Percentiles rank a stretch among this genome's conserved stretches.
These are phyloP conservation scores for Chrysosporium keratinophilum DNA, from an alignment of 2,329 filamentous ascomycete species.

Conservation along the genomic window DNA sequence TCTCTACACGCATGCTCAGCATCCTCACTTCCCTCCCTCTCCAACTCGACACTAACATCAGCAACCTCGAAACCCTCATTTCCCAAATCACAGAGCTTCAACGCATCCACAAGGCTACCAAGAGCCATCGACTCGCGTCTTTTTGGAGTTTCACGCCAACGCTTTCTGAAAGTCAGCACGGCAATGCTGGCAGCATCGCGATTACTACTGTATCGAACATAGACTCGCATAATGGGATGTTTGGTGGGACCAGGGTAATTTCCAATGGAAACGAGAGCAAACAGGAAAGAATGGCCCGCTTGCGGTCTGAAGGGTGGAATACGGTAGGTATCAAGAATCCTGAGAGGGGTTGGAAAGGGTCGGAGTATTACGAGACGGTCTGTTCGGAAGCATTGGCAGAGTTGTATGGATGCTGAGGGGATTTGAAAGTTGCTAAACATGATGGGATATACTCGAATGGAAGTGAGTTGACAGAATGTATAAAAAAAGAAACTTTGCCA, in stretches of 20 bases:
- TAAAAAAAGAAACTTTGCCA: no score
- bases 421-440: not conserved
- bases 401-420: slow-evolving; percentile 21
- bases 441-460: not conserved
- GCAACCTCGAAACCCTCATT: not conserved
- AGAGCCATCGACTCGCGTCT: slow-evolving; percentile 26
- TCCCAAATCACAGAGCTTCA: slow-evolving; percentile 18
- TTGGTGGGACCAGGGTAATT: not conserved
- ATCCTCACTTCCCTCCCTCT: slow-evolving; percentile 21
- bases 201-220: not conserved
- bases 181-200: not conserved
- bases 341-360: slow-evolving; percentile 29
- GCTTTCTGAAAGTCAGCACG: not conserved
- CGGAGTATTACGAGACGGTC: slow-evolving; percentile 29
- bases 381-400: slow-evolving; percentile 31
- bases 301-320: slow-evolving; percentile 30
- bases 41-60: slow-evolving; percentile 12
- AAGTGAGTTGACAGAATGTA: no score
- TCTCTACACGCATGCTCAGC: slow-evolving; percentile 20
- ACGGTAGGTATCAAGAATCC: slow-evolving; percentile 29
- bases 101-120: slow-evolving; percentile 19
- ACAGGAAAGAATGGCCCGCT: slow-evolving; percentile 26
- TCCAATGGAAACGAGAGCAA: slow-evolving; percentile 24
- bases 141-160: slow-evolving; percentile 33
- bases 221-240: not conserved